These are phyloP conservation scores for Amanita exitialis DNA, from an alignment of 768 basidiomycete species.

Conservation along the genomic window DNA sequence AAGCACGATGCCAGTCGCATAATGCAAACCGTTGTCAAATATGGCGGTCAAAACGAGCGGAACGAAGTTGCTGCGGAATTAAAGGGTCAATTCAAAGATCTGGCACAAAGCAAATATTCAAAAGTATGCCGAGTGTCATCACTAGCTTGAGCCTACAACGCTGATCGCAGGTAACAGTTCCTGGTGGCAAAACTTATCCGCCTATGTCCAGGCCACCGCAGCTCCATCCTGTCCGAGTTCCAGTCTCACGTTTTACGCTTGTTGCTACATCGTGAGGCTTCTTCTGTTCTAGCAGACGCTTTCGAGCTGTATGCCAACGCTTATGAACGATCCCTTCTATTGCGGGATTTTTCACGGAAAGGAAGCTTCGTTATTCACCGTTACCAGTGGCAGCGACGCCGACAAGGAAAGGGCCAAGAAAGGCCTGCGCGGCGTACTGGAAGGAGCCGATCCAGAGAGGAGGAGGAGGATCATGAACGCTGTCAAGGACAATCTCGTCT, in stretches of 20 bases:
- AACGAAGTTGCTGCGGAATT: slow-evolving; percentile 78
- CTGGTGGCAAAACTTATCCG: slow-evolving; percentile 74
- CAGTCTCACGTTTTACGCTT: slow-evolving; percentile 66
- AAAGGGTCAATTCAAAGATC: slow-evolving; percentile 66
- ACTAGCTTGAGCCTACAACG: background rate
- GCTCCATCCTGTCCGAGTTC: slow-evolving; percentile 71
- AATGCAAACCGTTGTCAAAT: slow-evolving; percentile 73
- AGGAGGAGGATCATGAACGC: slow-evolving; percentile 56
- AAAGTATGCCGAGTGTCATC: slow-evolving; percentile 38
- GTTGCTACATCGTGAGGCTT: slow-evolving; percentile 78
- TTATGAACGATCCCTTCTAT: slow-evolving; percentile 69
- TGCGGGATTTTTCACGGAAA: slow-evolving; percentile 89
- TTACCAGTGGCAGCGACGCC: slow-evolving; percentile 42
- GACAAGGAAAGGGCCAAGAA: slow-evolving; percentile 57
- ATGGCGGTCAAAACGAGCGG: slow-evolving; percentile 65
- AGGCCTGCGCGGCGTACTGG: slow-evolving; percentile 60
- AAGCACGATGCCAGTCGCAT: slow-evolving; percentile 91
- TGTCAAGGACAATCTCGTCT: slow-evolving; percentile 63
- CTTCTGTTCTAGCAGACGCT: slow-evolving; percentile 75
- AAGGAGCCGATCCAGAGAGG: slow-evolving; percentile 52
- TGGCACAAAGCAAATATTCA: slow-evolving; percentile 84
- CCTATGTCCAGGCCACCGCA: slow-evolving; percentile 62
- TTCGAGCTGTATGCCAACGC: slow-evolving; percentile 85
- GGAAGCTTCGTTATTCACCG: slow-evolving; percentile 62
- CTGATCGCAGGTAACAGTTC: slow-evolving; percentile 38